Percentiles rank a stretch among this genome's conserved stretches.
Conservation (phyloP, 1,284 basidiomycete genomes). For the Uromyces viciae-fabae region DNA sequence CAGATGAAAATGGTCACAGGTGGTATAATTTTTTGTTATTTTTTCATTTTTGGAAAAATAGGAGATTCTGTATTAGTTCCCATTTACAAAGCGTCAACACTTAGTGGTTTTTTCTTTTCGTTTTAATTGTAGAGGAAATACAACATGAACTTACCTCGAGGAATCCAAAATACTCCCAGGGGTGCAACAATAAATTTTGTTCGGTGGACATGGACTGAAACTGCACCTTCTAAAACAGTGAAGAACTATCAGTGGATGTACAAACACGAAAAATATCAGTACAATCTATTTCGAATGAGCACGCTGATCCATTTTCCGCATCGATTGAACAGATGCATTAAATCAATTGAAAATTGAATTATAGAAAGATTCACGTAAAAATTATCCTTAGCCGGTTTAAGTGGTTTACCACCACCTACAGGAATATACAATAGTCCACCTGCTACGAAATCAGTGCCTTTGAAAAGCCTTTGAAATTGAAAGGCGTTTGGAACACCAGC, state of each 20-base stretch:
- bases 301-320: too few species aligned
- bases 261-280: background rate
- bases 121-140: too few species aligned
- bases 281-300: background rate
- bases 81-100: too few species aligned
- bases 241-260: slow-evolving; percentile 15
- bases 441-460: slow-evolving; percentile 29
- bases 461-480: slow-evolving; percentile 35
- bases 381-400: slow-evolving; percentile 40
- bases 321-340: background rate
- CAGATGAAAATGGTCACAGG: background rate
- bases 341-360: background rate
- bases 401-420: slow-evolving; percentile 24
- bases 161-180: slow-evolving; percentile 20
- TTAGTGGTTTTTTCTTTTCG: too few species aligned
- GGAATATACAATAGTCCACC: slow-evolving; percentile 31
- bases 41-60: too few species aligned
- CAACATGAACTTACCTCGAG: slow-evolving; percentile 29
- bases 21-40: background rate
- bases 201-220: slow-evolving; percentile 35
- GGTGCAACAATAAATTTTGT: slow-evolving; percentile 32
- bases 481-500: background rate
- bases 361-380: slow-evolving; percentile 22
- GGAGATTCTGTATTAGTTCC: too few species aligned
- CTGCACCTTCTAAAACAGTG: slow-evolving; percentile 26